Evolutionary conservation across 1,284 basidiomycete species (phyloP), one percentile per base, ranked within the genome.

Genomic region (Sanghuangporus sanghuang): DNA sequence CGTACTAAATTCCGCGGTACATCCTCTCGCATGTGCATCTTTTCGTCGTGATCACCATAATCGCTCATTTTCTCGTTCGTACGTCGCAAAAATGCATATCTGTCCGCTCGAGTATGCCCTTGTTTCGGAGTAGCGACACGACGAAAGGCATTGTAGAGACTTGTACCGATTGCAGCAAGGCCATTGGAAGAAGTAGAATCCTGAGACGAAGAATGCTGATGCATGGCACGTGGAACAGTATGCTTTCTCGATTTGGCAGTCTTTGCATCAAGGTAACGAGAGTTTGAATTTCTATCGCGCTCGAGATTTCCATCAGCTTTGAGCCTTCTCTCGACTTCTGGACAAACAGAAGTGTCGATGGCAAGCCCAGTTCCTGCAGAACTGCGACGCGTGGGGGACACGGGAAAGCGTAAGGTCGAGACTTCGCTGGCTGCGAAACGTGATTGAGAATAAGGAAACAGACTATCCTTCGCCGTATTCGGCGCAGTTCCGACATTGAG

Each of bases 351-450:
- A 3, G 44, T 57, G 39, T 65, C 64, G 27, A 65, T 55, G 40
- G 52, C 40, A 2, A 55, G 39, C n/a, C 58, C 59, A 11, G 64
- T 65, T 6, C 64, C 64, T 16, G 64, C 64, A 14, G 64, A 65
- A 27, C 60, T 65, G 16, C 60, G 60, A 14, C 64, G 38, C 11
- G 64, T 58, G 0, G 63, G 52, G 21, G 63, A 59, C 11, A 55
- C 39, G 21, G 52, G 49, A 40, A 50, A 32, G 36, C 39, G 46
- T 16, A 23, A 21, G 23, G 57, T 55, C n/a, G 63, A 61, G 12
- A 57, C 23, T 14, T 64, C 59, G 32, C 58, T 61, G 35, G 36
- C 38, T 6, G 54, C 63, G 42, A 61, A 63, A 5, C 62, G 62
- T 21, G 60, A 63, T 27, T 57, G 56, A 23, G 58, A 40, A 27